phyloP scores from a whole-genome alignment of 352 stramenopile species.

The Globisporangium orthogonon region DNA sequence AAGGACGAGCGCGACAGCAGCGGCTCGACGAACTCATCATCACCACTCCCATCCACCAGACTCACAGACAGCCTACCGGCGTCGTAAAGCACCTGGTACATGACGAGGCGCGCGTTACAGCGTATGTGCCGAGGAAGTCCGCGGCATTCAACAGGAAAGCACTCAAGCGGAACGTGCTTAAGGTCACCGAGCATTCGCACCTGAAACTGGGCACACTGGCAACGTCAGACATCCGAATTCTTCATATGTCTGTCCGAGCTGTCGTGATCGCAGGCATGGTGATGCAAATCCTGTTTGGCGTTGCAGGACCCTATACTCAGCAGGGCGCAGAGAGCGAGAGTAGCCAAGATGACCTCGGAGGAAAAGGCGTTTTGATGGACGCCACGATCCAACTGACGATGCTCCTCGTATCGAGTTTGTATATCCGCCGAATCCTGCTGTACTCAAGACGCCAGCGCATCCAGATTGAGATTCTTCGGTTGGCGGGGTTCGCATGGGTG shows the following conservation, averaged over 20 bases:
- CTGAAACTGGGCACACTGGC: constrained; percentile 22
- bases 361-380: constrained; percentile 3
- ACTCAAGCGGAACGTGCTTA: constrained; percentile 20
- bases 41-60: background rate
- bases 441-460: constrained; percentile 15
- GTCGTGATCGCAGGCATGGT: constrained; percentile 11
- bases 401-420: constrained; percentile 14
- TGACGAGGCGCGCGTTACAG: no score
- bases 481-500: constrained; percentile 10
- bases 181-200: constrained; percentile 14
- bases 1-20: background rate
- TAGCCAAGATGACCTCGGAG: constrained; percentile 12
- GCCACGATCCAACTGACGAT: constrained; percentile 6
- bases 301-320: background rate
- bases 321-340: background rate
- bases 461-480: constrained; percentile 16
- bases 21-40: background rate
- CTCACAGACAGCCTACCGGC: background rate
- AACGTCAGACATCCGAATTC: constrained; percentile 15
- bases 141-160: constrained; percentile 23
- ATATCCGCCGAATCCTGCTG: constrained; percentile 13
- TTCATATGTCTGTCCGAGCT: constrained; percentile 13
- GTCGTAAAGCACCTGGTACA: background rate
- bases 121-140: background rate
- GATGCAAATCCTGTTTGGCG: constrained; percentile 12